phyloP scores from a whole-genome alignment of 345 rosid species.

The Gossypium turneri region DNA sequence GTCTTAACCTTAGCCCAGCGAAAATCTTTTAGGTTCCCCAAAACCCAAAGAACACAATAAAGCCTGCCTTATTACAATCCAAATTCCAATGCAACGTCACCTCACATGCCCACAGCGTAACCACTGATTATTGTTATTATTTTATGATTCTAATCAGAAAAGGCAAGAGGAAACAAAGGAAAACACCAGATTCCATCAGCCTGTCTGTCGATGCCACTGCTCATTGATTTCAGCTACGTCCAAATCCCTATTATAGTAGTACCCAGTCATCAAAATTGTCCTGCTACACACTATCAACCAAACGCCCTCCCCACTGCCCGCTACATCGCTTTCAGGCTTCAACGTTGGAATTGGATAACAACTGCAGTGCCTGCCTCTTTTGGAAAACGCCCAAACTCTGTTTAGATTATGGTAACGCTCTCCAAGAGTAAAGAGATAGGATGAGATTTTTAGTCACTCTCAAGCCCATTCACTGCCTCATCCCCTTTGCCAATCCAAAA shows the following conservation, averaged over 20 bases:
- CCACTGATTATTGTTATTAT: not conserved
- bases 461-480: not conserved
- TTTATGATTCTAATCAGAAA: not conserved
- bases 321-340: not conserved
- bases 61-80: not conserved
- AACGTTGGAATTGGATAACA: not conserved
- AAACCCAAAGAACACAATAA: too few relatives aligned
- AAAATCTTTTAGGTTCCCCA: too few relatives aligned
- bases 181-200: too few relatives aligned
- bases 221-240: too few relatives aligned
- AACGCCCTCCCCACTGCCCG: not conserved
- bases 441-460: not conserved
- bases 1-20: too few relatives aligned
- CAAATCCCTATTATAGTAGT: too few relatives aligned
- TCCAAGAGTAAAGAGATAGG: not conserved
- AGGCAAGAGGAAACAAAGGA: not conserved
- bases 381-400: not conserved
- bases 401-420: not conserved
- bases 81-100: not conserved
- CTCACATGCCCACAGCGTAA: not conserved
- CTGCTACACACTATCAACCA: not conserved
- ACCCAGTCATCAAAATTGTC: not conserved
- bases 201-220: too few relatives aligned
- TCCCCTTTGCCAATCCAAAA: not conserved
- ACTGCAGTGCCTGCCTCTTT: not conserved